Conservation (phyloP, 768 basidiomycete genomes). For the Mycena chlorophos region DNA sequence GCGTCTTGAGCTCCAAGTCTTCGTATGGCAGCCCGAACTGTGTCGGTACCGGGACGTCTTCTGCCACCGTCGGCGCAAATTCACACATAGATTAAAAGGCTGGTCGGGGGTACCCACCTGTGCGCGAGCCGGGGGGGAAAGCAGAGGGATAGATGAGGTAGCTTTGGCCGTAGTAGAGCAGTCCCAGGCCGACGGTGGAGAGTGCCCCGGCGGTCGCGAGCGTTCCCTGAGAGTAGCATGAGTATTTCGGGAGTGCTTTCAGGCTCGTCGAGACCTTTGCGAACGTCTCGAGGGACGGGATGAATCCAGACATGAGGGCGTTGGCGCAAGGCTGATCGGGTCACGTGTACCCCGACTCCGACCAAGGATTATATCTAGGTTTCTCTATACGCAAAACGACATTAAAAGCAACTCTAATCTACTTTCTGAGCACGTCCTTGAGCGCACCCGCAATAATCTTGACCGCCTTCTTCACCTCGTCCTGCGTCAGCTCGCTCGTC, state of each 20-base stretch:
- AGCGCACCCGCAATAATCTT: conserved; percentile 70
- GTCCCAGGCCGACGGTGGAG: conserved; percentile 60
- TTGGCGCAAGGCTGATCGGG: neutral
- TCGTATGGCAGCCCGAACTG: conserved; percentile 75
- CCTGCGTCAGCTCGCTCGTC: conserved; percentile 75
- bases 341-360: neutral
- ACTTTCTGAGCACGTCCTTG: conserved; percentile 67
- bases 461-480: conserved; percentile 90
- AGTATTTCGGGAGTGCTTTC: neutral
- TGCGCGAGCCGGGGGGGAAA: conserved; percentile 75
- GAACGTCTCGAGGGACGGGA: conserved; percentile 49
- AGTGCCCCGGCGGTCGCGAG: conserved; percentile 57
- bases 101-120: too few relatives aligned
- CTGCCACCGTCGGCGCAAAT: conserved; percentile 4
- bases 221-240: conserved; percentile 37
- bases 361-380: too few relatives aligned
- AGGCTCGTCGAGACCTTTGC: too few relatives aligned
- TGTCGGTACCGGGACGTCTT: conserved; percentile 72
- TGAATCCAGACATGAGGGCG: conserved; percentile 22
- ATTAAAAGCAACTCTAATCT: neutral
- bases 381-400: too few relatives aligned
- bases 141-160: conserved; percentile 89
- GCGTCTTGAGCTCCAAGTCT: conserved; percentile 67
- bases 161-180: conserved; percentile 85
- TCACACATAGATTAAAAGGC: conserved; percentile 14